phyloP scores from a whole-genome alignment of 2,329 filamentous ascomycete species.

The Arthrobotrys musiformis region DNA sequence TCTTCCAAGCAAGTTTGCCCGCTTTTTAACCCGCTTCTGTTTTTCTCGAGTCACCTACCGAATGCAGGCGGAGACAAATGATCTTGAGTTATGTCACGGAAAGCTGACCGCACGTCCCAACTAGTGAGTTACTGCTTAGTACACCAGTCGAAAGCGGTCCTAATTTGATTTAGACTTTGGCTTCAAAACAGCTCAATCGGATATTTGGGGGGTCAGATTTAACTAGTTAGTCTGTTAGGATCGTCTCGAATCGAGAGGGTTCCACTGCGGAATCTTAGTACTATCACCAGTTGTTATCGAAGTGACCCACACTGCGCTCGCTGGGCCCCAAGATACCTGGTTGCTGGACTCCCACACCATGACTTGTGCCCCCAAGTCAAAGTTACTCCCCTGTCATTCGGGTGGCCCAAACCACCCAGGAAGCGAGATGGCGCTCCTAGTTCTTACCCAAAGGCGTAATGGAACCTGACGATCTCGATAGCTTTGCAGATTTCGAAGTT shows the following conservation, averaged over 20 bases:
- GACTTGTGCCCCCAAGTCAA: background rate
- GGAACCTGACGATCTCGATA: constrained; percentile 31
- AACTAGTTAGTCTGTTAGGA: background rate
- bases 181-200: background rate
- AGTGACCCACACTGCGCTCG: background rate
- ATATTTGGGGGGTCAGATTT: too few species aligned
- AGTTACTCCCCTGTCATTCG: constrained; percentile 14
- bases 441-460: constrained; percentile 7
- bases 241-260: constrained; percentile 3
- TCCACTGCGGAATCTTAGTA: background rate
- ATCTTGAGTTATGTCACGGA: background rate
- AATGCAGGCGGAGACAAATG: background rate
- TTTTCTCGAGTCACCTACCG: background rate
- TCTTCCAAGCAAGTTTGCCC: background rate
- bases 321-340: constrained; percentile 17
- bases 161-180: background rate
- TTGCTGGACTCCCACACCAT: constrained; percentile 43
- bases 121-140: too few species aligned
- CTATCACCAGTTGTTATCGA: background rate
- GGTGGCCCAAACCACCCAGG: background rate
- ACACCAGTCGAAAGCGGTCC: background rate
- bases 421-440: constrained; percentile 17
- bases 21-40: background rate
- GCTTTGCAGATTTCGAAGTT: constrained; percentile 2
- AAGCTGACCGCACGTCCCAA: background rate